Evolutionary conservation across 208 protist genomes (phyloP).

Genomic region (Crithidia acanthocephali): DNA sequence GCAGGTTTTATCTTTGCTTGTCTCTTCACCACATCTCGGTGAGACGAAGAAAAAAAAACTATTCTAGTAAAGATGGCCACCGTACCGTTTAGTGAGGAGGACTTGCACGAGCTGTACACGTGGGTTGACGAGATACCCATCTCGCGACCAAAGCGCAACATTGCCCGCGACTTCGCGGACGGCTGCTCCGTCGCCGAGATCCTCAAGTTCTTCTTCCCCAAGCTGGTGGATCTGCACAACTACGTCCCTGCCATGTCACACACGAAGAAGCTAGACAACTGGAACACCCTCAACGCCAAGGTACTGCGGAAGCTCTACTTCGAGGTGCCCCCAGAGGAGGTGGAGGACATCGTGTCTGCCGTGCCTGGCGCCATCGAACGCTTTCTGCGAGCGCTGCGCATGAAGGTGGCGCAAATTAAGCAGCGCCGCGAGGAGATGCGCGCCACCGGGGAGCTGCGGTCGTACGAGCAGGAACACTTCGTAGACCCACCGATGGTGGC

Average conservation of each 20-base stretch:
- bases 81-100: constrained; percentile 91
- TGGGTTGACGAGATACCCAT: constrained; percentile 98
- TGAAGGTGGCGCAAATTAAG: constrained; percentile 90
- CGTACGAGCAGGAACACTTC: constrained; percentile 18
- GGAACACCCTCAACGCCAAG: constrained; percentile 95
- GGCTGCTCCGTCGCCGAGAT: constrained; percentile 98
- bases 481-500: not conserved
- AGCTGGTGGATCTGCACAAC: constrained; percentile 98
- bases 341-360: constrained; percentile 90
- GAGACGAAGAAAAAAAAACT: too few species aligned
- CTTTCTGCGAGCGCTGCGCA: constrained; percentile 92
- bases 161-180: constrained; percentile 98
- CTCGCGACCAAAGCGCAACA: constrained; percentile 97
- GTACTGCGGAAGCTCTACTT: constrained; percentile 96
- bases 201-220: constrained; percentile 96
- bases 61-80: too few species aligned
- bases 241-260: constrained; percentile 92
- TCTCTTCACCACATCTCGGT: too few species aligned
- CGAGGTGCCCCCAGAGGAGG: constrained; percentile 83
- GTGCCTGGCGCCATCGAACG: constrained; percentile 94
- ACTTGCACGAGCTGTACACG: constrained; percentile 96
- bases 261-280: constrained; percentile 97
- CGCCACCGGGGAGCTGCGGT: constrained; percentile 9
- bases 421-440: constrained; percentile 40
- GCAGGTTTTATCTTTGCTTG: not conserved